Evolutionary conservation across 306 rosid species (phyloP).

Genomic region (Acacia acuminata): DNA sequence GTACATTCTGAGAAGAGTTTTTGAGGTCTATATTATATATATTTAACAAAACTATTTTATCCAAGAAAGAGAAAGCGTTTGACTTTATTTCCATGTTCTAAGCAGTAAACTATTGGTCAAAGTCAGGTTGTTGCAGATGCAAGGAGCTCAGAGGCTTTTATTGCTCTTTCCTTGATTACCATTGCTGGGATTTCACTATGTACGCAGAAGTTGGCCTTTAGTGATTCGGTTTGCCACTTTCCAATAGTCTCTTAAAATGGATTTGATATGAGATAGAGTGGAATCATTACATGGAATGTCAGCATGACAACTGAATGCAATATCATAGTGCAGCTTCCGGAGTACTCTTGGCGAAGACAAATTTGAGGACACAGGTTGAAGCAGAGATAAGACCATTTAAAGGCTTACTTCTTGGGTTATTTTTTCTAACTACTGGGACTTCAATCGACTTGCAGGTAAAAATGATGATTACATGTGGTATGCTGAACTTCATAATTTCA

Average conservation of each 20-base stretch:
- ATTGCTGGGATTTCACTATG: conserved; percentile 75
- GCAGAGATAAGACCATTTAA: conserved; percentile 98
- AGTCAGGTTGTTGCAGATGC: conserved; percentile 80
- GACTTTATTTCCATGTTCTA: conserved; percentile 14
- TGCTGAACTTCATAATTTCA: neutral
- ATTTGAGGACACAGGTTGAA: conserved; percentile 98
- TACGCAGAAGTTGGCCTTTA: conserved; percentile 77
- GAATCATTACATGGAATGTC: conserved; percentile 5
- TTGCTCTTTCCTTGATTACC: conserved; percentile 71
- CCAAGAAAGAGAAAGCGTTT: conserved; percentile 17
- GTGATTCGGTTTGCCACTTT: conserved; percentile 65
- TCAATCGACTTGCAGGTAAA: conserved; percentile 88
- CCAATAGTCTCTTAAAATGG: neutral
- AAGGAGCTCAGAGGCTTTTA: conserved; percentile 79
- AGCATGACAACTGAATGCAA: conserved; percentile 26
- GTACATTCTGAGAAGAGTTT: conserved; percentile 67
- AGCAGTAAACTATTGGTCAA: conserved; percentile 40
- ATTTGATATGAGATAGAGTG: neutral
- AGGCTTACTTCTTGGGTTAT: conserved; percentile 94
- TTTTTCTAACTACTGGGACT: conserved; percentile 88
- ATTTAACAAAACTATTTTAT: conserved; percentile 14
- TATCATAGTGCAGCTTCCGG: conserved; percentile 79
- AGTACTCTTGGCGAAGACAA: conserved; percentile 94
- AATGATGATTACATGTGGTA: conserved; percentile 15
- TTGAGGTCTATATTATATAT: conserved; percentile 58